phyloP scores from a whole-genome alignment of 1,284 basidiomycete genomes.

The Irpex sp. region DNA sequence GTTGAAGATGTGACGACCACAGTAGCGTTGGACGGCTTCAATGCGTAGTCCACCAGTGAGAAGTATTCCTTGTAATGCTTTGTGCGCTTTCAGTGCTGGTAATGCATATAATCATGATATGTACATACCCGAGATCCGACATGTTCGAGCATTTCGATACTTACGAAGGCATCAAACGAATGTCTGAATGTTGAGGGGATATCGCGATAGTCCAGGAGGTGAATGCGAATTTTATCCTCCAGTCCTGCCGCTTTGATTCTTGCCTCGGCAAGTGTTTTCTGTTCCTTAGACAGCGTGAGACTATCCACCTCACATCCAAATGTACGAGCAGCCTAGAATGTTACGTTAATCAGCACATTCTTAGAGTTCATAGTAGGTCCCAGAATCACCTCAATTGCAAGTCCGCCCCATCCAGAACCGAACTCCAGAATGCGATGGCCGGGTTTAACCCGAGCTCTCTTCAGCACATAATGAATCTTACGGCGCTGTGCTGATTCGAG shows the following conservation, averaged over 20 bases:
- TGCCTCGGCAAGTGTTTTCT: constrained; percentile 83
- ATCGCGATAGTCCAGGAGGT: constrained; percentile 85
- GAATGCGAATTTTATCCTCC: constrained; percentile 70
- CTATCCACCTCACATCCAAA: constrained; percentile 85
- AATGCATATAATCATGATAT: background rate
- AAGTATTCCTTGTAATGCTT: constrained; percentile 73
- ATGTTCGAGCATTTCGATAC: constrained; percentile 91
- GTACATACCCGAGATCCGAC: constrained; percentile 56
- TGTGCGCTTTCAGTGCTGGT: background rate
- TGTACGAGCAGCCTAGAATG: constrained; percentile 53
- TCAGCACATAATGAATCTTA: constrained; percentile 79
- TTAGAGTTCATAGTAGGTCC: constrained; percentile 19
- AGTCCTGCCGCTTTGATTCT: constrained; percentile 73
- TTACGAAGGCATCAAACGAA: constrained; percentile 84
- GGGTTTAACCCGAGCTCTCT: constrained; percentile 69
- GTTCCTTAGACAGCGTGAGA: constrained; percentile 82
- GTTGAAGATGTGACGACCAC: constrained; percentile 80
- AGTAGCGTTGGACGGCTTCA: constrained; percentile 68
- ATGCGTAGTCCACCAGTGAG: constrained; percentile 74
- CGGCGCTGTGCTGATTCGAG: constrained; percentile 79
- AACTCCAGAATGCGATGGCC: constrained; percentile 86
- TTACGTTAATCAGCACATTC: background rate
- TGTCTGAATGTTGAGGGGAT: constrained; percentile 74
- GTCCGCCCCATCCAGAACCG: constrained; percentile 89
- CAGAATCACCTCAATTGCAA: constrained; percentile 75